Conservation (phyloP, 805 yeast genomes). For the Teunomyces kruisii region DNA sequence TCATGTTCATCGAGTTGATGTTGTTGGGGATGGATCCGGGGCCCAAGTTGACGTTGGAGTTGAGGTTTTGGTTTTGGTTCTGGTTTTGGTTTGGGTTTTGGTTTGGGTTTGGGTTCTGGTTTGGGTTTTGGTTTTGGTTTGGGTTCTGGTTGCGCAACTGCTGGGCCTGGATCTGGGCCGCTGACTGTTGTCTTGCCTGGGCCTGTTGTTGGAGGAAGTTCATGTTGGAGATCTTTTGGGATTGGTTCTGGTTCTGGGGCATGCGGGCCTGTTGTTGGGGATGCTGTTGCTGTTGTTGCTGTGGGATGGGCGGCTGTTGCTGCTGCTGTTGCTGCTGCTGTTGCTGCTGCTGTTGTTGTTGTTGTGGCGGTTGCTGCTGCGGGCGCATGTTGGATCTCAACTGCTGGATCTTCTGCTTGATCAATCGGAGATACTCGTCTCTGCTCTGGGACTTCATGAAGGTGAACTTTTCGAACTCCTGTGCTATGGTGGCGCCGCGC, state of each 20-base stretch:
- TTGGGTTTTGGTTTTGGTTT: conserved; percentile 10
- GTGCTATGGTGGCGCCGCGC: conserved; percentile 50
- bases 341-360: conserved; percentile 16
- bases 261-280: conserved; percentile 12
- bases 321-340: conserved; percentile 22
- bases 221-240: conserved; percentile 18
- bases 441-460: conserved; percentile 57
- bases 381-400: conserved; percentile 18
- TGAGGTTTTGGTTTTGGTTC: conserved; percentile 9
- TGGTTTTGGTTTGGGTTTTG: conserved; percentile 10
- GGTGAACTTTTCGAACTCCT: conserved; percentile 68
- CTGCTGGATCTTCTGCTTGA: conserved; percentile 39
- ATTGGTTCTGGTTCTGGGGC: conserved; percentile 7
- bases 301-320: no score
- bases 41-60: conserved; percentile 19
- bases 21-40: conserved; percentile 14
- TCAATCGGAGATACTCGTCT: conserved; percentile 52
- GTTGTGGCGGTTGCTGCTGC: conserved; percentile 16
- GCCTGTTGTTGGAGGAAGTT: conserved; percentile 45
- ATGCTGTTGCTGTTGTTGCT: conserved; percentile 19
- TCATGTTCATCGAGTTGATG: conserved; percentile 12
- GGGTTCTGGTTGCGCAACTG: conserved; percentile 16
- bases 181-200: conserved; percentile 51
- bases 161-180: conserved; percentile 41
- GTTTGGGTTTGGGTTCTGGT: conserved; percentile 11